A percentile compares a stretch with the other conserved stretches of the same genome.
Evolutionary conservation across 768 basidiomycete genomes (phyloP).

Genomic region (Lactifluus subvellereus): DNA sequence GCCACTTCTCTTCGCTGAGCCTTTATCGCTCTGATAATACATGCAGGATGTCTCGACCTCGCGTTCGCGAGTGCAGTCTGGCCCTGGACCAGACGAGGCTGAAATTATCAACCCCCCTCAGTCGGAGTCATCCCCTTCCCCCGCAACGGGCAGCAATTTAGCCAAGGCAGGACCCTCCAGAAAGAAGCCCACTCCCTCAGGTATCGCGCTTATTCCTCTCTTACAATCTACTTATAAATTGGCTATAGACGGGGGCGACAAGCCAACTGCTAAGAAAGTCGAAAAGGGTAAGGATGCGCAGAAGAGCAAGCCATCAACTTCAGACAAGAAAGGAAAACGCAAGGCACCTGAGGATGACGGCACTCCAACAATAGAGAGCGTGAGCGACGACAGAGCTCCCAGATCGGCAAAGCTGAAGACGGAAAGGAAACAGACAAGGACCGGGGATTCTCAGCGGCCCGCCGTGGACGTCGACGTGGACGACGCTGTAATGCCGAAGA

Average conservation of each 20-base stretch:
- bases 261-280: constrained; percentile 17
- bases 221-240: not conserved
- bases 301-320: constrained; percentile 2
- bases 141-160: not conserved
- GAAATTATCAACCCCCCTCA: not conserved
- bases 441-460: not conserved
- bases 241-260: not conserved
- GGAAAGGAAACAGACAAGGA: not conserved
- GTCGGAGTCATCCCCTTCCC: not conserved
- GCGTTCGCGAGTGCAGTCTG: not conserved
- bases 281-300: constrained; percentile 16
- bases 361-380: constrained; percentile 12
- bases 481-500: constrained; percentile 16
- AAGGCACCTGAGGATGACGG: constrained; percentile 31
- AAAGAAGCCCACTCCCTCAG: not conserved
- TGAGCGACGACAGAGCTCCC: not conserved
- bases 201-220: not conserved
- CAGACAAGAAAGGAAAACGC: constrained; percentile 35
- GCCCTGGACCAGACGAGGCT: not conserved
- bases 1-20: not conserved
- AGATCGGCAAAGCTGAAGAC: constrained; percentile 2
- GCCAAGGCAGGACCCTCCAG: not conserved
- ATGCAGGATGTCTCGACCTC: not conserved
- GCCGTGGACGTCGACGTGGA: constrained; percentile 6
- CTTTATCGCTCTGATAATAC: not conserved